These are phyloP conservation scores for Coelastrella sp. DNA, from an alignment of 139 green algal genomes.

Conservation along the genomic window DNA sequence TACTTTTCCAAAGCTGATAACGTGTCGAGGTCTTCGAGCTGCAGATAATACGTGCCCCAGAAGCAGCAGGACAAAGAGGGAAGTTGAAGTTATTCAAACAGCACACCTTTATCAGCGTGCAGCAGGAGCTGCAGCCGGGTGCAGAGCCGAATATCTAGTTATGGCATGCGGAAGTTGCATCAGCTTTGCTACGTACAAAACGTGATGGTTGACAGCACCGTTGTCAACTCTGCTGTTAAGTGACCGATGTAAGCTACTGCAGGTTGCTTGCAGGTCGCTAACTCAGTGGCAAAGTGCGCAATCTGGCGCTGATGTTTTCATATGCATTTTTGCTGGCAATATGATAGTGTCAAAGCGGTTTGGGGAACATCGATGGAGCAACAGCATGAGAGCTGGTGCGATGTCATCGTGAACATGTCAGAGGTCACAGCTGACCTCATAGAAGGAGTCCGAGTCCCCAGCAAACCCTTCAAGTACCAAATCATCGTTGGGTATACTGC, in stretches of 20 bases:
- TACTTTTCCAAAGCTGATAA: conserved; percentile 38
- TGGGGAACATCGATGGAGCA: too few relatives aligned
- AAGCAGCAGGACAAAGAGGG: neutral
- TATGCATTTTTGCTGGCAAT: too few relatives aligned
- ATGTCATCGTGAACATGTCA: neutral
- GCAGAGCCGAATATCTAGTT: too few relatives aligned
- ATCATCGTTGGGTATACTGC: neutral
- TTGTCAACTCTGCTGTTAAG: too few relatives aligned
- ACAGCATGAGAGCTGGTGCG: too few relatives aligned
- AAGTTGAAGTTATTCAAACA: neutral
- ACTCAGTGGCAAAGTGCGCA: neutral
- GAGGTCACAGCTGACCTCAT: neutral
- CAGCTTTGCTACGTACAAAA: too few relatives aligned
- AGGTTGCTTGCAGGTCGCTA: neutral
- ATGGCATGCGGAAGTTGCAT: too few relatives aligned
- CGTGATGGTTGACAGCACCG: too few relatives aligned
- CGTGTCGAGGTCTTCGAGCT: conserved; percentile 31
- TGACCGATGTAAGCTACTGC: neutral
- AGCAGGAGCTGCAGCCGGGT: too few relatives aligned
- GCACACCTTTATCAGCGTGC: too few relatives aligned
- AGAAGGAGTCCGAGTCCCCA: neutral
- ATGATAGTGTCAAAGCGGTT: too few relatives aligned
- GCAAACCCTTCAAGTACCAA: neutral
- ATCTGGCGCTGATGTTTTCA: too few relatives aligned
- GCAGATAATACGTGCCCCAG: neutral